Base-by-base conservation (phyloP, 108 stramenopile species). In the Hondaea fermentalgiana region DNA sequence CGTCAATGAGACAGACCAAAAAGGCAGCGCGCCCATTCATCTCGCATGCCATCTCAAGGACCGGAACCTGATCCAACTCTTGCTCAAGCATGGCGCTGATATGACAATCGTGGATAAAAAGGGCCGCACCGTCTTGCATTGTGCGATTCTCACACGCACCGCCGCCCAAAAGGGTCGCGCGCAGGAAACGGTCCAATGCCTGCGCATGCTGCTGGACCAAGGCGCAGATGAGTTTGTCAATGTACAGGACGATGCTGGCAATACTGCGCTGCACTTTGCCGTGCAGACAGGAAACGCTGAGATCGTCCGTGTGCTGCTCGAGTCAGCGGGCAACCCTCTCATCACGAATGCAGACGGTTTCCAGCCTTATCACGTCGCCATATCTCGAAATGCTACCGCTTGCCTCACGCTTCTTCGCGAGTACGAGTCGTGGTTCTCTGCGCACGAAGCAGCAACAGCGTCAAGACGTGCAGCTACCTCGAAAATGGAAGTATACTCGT, bases 341-440 rank as follows among this genome's bases (percentile, higher is more conserved):
- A 47, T 83, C 17, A 28, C 51, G 12, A 83, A 83, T 5, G 51
- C 45, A 8, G 49, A 83, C 14, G 76, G 76, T 6, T 53, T 83
- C 5, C 51, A 25, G n/a, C 76, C 76, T 35, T 83, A 83, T 3
- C 49, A 83, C 28, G 19, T 83, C 25, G 76, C 76, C n/a, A 47
- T 47, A 23, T 53, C 45, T 12, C 19, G 51, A 35, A 53, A 83
- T 17, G 45, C 51, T 6, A 47, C 49, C 8, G 49, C 19, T 12
- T 53, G 45, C 76, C 19, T 83, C 43, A 53, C 49, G n/a, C 51
- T 83, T 6, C 23, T 83, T 6, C 51, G 49, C 12, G 76, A 83
- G 23, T 83, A 83, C 76, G 76, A 83, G 51, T 47, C 49, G n/a
- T 83, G 76, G 76, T 83, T 53, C 51, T 47, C 45, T 83, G 76